Base-by-base conservation (phyloP, 345 rosid genomes). In the Hypericum androsaemum region DNA sequence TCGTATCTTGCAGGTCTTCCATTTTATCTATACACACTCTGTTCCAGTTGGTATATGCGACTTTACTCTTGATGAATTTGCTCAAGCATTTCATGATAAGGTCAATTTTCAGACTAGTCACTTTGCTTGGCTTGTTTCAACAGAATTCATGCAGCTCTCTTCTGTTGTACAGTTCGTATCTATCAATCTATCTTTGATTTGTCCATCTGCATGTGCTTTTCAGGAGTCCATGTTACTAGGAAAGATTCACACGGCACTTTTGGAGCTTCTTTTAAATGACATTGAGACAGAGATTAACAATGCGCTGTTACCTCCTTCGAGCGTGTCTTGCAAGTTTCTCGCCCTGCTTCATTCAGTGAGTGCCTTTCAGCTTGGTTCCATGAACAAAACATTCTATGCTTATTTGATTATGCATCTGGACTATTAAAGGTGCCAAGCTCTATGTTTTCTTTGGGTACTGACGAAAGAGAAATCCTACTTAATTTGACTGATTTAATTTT, bases 181-280 rank as follows among this genome's bases (percentile, higher is more conserved):
- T 22, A 40, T 62, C 13, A 13, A 39, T 57, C 32, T 46, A 15
- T 16, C 12, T 32, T 14, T 40, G 13, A 40, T 50, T 39, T 13
- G 63, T 58, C 56, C 36, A 8, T 70, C n/a, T 49, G 32, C 28
- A 47, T 47, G 5, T 63, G 43, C 53, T 38, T 52, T 56, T 61
- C 78, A 92, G 97, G 95, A 92, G 70, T 92, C 97, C 49, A 65
- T 85, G 67, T 71, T 88, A 52, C 88, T 92, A 71, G 98, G 95
- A 54, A 81, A 80, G 73, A 69, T 92, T 59, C 94, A 88, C 47
- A 74, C 85, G 59, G 86, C 94, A 58, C 94, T 88, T 51, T 77
- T 88, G 66, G 78, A 80, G 80, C 74, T 81, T 78, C 98, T 92
- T 64, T 66, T 88, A 44, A 67, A 65, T 59, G 88, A 92, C 61